Evolutionary conservation across 1,284 basidiomycete genomes (phyloP).

Genomic region (Ganoderma resinaceum): DNA sequence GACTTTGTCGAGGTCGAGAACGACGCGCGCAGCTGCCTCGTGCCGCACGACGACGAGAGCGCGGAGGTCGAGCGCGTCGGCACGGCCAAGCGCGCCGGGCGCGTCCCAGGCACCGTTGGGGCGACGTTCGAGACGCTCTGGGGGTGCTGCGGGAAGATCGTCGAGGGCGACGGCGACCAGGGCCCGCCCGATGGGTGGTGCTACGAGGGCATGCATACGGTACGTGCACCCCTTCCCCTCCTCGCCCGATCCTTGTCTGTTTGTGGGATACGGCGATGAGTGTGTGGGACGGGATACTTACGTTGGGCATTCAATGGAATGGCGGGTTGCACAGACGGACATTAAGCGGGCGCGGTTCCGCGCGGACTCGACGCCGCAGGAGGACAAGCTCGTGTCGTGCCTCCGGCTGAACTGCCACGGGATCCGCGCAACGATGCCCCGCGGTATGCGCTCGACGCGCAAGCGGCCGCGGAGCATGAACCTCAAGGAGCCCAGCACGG

Average conservation of each 20-base stretch:
- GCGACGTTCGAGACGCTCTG: slow-evolving; percentile 61
- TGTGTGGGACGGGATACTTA: not conserved
- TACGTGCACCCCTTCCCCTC: slow-evolving; percentile 41
- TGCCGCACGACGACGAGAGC: slow-evolving; percentile 63
- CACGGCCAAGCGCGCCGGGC: slow-evolving; percentile 32
- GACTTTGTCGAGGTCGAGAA: slow-evolving; percentile 48
- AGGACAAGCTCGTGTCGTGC: slow-evolving; percentile 75
- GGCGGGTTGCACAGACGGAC: slow-evolving; percentile 57
- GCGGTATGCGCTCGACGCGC: slow-evolving; percentile 33
- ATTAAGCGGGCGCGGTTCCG: slow-evolving; percentile 77
- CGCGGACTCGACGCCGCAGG: slow-evolving; percentile 68
- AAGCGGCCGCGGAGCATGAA: slow-evolving; percentile 37
- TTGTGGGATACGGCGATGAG: not conserved
- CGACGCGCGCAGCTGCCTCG: slow-evolving; percentile 47
- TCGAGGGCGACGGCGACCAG: slow-evolving; percentile 77
- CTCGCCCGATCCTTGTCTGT: too few species aligned
- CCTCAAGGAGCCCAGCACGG: slow-evolving; percentile 37
- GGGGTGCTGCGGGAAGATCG: slow-evolving; percentile 73
- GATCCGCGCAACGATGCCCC: slow-evolving; percentile 44
- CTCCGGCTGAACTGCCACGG: slow-evolving; percentile 58
- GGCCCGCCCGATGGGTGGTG: slow-evolving; percentile 86
- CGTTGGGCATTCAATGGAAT: not conserved
- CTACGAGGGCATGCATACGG: slow-evolving; percentile 81
- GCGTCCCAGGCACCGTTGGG: slow-evolving; percentile 35
- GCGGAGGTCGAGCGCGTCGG: slow-evolving; percentile 56